A percentile compares a stretch with the other conserved stretches of the same genome.
These are phyloP conservation scores for Avicennia marina DNA, from an alignment of 257 asterid species.

Conservation along the genomic window DNA sequence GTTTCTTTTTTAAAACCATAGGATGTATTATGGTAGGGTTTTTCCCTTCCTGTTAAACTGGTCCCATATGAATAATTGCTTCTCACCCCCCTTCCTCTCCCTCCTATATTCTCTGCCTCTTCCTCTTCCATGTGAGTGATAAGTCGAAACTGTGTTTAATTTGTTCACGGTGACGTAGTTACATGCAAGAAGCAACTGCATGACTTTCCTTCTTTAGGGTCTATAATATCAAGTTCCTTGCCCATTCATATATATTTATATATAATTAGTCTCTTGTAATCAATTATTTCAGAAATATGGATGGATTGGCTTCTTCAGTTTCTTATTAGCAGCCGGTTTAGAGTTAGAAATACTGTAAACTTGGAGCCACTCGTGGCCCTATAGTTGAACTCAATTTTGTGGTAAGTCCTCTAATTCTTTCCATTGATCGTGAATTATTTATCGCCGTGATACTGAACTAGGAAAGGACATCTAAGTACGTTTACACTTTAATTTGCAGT, in stretches of 20 bases:
- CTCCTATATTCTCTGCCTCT: background rate
- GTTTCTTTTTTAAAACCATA: background rate
- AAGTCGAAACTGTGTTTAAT: background rate
- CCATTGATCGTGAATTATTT: background rate
- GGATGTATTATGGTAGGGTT: conserved; percentile 14
- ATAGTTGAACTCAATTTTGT: background rate
- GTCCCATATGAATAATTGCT: background rate
- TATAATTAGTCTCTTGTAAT: no score
- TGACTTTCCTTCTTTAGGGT: background rate
- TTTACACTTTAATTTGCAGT: background rate
- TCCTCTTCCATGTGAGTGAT: no score
- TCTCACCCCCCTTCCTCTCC: background rate
- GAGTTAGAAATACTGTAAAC: background rate
- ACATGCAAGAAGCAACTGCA: background rate
- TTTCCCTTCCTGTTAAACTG: background rate
- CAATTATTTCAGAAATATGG: background rate
- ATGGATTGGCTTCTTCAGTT: background rate
- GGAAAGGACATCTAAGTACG: no score
- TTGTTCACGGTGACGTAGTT: background rate
- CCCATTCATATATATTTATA: no score
- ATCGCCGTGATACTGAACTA: no score
- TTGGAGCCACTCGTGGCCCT: background rate
- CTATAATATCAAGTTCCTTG: background rate
- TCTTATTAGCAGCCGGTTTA: background rate
- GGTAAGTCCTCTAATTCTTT: conserved; percentile 5